Conservation (phyloP, 2,329 filamentous ascomycete species). For the Sporothrix sp. region DNA sequence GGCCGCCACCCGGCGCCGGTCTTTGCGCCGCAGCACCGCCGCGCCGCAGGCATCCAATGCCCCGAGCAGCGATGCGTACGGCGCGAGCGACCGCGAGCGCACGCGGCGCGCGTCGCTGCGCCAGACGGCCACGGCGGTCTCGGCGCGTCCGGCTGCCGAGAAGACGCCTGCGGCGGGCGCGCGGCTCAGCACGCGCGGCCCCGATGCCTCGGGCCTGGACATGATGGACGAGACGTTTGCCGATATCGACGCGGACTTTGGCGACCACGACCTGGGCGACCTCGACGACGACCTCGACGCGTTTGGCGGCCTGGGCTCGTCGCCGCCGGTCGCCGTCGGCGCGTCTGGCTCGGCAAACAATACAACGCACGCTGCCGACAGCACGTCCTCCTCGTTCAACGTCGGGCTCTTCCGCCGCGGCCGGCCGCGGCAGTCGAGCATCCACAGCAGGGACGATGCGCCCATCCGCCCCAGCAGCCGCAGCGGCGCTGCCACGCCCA, state of each 20-base stretch:
- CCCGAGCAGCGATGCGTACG: constrained; percentile 26
- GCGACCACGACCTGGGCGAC: constrained; percentile 24
- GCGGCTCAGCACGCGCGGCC: constrained; percentile 19
- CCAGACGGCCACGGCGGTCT: constrained; percentile 9
- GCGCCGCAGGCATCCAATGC: constrained; percentile 9
- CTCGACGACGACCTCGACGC: constrained; percentile 13
- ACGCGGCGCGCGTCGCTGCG: constrained; percentile 19
- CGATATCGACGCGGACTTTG: constrained; percentile 28
- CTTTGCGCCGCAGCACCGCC: constrained; percentile 13
- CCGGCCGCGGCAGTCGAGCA: constrained; percentile 39
- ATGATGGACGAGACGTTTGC: constrained; percentile 38
- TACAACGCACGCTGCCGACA: constrained; percentile 31
- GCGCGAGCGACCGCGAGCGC: constrained; percentile 27
- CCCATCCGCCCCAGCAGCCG: constrained; percentile 46
- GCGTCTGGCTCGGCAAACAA: constrained; percentile 3
- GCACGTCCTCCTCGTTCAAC: constrained; percentile 33
- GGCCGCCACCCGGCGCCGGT: constrained; percentile 10
- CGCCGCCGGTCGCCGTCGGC: constrained; percentile 2
- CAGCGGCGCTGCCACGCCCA: constrained; percentile 38
- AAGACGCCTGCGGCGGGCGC: constrained; percentile 20
- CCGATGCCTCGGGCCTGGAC: constrained; percentile 39
- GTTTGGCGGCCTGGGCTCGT: constrained; percentile 21
- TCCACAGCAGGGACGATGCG: constrained; percentile 40
- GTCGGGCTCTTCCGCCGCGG: constrained; percentile 36
- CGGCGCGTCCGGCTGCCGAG: constrained; percentile 7